A percentile compares a stretch with the other conserved stretches of the same genome.
Evolutionary conservation across 345 rosid species (phyloP).

Genomic region (Arabis hirsuta): DNA sequence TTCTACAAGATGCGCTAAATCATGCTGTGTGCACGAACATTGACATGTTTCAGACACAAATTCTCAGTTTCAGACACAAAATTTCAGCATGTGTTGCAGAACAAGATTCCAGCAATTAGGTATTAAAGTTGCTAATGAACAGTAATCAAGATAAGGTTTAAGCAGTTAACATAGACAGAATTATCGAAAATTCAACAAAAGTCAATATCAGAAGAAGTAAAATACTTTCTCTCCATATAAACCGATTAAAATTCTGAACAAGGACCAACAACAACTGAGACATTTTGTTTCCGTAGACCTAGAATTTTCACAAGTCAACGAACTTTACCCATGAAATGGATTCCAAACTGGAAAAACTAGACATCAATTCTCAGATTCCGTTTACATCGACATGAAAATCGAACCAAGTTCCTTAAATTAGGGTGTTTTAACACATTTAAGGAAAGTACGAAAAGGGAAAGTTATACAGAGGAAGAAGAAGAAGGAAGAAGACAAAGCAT

Average conservation of each 20-base stretch:
- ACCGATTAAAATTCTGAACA: neutral
- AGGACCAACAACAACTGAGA: neutral
- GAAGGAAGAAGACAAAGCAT: neutral
- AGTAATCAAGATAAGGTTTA: conserved; percentile 20
- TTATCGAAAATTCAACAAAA: conserved; percentile 7
- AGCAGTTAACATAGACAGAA: conserved; percentile 3
- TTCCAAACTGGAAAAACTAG: neutral
- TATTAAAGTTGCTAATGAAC: neutral
- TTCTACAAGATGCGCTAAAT: neutral
- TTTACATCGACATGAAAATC: neutral
- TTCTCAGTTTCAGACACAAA: neutral
- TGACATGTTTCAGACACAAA: neutral
- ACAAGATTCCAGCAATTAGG: neutral
- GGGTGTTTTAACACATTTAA: neutral
- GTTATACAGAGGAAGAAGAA: conserved; percentile 29
- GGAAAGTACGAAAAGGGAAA: conserved; percentile 18
- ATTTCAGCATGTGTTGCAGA: conserved; percentile 4
- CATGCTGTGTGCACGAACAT: neutral
- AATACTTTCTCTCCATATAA: neutral
- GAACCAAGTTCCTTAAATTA: neutral
- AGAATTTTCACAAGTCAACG: conserved; percentile 38
- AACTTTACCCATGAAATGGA: neutral
- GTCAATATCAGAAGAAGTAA: neutral
- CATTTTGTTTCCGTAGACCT: conserved; percentile 27
- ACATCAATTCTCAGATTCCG: neutral